Base-by-base conservation (phyloP, 148 eudicot species). In the Mesembryanthemum crystallinum region DNA sequence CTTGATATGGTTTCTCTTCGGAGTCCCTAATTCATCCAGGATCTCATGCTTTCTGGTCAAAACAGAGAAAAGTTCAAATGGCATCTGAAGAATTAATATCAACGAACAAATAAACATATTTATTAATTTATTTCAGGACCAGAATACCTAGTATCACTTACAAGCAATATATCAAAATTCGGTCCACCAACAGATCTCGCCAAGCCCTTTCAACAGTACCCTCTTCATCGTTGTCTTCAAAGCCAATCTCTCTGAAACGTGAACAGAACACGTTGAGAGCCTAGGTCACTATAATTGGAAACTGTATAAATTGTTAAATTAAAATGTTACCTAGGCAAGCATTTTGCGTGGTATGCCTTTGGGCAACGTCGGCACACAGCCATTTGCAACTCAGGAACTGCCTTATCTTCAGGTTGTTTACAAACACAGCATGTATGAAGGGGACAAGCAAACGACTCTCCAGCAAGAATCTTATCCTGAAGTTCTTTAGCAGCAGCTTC, bases 281-380 rank as follows among this genome's bases (percentile, higher is more conserved):
- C 33, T 45, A 67, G 63, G 45, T 32, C 59, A 55, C 30, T 57
- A 17, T 64, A 24, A 54, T 51, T 43, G 73, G 32, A 47, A 28
- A 73, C 3, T 5, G 69, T 30, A 69, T 39, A 9, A 58, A n/a
- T 20, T 37, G 42, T 35, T 33, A 21, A 25, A 66, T 25, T 37
- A 45, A 63, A 2, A 58, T 11, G 13, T 69, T 86, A 95, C 99
- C 89, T 87, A 45, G 99, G 99, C 82, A 95, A 82, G 76, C 99
- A 95, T 84, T 90, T 92, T 73, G 82, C 86, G 77, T 95, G 99
- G 82, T 90, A 95, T 49, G 96, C 85, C 77, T 65, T 91, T 54
- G 99, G 99, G 78, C 99, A 95, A 32, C 99, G 99, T 75, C 99
- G 87, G 69, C 99, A 95, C 32, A 90, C 83, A 67, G 97, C 97